Evolutionary conservation across 345 rosid species (phyloP).

Genomic region (Limnanthes douglasii): DNA sequence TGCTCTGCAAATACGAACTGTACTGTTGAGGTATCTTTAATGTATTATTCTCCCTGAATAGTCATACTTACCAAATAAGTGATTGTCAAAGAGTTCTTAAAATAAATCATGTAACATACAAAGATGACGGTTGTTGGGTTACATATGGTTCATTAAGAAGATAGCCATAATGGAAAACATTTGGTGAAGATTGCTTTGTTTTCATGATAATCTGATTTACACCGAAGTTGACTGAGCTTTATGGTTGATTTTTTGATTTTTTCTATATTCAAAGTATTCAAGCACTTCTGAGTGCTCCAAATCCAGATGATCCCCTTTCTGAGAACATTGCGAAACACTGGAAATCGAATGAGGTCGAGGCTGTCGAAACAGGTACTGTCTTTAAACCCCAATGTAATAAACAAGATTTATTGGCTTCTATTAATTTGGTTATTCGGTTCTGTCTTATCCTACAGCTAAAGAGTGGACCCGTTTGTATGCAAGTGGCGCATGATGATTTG

Average conservation of each 20-base stretch:
- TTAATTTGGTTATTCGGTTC: no score
- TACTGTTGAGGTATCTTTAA: conserved; percentile 65
- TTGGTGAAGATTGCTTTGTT: neutral
- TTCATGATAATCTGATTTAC: neutral
- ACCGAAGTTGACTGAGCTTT: no score
- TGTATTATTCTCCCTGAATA: neutral
- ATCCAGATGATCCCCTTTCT: conserved; percentile 96
- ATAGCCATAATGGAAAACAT: no score
- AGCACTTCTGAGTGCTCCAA: conserved; percentile 96
- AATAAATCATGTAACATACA: no score
- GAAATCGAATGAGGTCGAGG: conserved; percentile 64
- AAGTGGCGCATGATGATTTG: conserved; percentile 36
- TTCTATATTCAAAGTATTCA: conserved; percentile 26
- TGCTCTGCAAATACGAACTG: conserved; percentile 94
- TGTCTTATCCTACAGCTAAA: neutral
- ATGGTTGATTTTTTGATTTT: neutral
- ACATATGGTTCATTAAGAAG: no score
- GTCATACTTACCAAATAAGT: no score
- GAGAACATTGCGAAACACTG: conserved; percentile 99
- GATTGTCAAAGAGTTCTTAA: neutral
- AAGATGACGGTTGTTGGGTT: no score
- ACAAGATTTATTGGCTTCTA: no score
- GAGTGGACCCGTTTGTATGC: conserved; percentile 60
- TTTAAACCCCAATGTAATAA: no score
- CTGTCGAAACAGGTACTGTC: conserved; percentile 17